These are phyloP conservation scores for Protomyces arabidopsidicola DNA, from an alignment of 1,139 yeast genomes.

Conservation along the genomic window DNA sequence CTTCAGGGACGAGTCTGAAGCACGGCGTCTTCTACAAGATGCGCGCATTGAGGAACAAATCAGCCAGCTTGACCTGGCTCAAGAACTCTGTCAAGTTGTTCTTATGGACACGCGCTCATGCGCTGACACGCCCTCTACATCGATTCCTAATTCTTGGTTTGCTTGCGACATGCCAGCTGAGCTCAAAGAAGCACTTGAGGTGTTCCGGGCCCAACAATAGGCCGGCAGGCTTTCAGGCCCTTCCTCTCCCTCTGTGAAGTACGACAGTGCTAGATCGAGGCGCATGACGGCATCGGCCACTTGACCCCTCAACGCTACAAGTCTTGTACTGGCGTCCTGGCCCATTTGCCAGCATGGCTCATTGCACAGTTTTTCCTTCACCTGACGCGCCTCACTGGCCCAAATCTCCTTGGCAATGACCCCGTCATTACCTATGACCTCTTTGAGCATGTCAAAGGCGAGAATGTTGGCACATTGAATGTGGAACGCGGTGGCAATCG, in stretches of 20 bases:
- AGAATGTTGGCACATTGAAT: not conserved
- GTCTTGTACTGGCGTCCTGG: not conserved
- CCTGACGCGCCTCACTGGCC: not conserved
- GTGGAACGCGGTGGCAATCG: not conserved
- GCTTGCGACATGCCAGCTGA: not conserved
- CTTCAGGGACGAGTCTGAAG: not conserved
- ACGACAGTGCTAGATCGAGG: not conserved
- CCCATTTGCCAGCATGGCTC: not conserved
- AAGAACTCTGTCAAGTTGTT: not conserved
- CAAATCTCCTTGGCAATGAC: not conserved
- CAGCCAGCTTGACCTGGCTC: not conserved
- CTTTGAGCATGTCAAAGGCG: slow-evolving; percentile 6
- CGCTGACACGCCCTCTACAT: not conserved
- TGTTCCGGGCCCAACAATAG: not conserved
- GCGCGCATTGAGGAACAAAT: not conserved
- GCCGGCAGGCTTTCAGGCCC: not conserved
- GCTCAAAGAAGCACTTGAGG: not conserved
- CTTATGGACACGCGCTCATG: slow-evolving; percentile 16
- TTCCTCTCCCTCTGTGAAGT: not conserved
- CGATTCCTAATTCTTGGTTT: not conserved
- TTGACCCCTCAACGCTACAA: not conserved
- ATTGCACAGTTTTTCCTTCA: not conserved
- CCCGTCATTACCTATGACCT: not conserved
- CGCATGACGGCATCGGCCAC: slow-evolving; percentile 8
- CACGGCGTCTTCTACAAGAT: not conserved